These are phyloP conservation scores for Aquilaria yunnanensis DNA, from an alignment of 345 rosid species.

Conservation along the genomic window DNA sequence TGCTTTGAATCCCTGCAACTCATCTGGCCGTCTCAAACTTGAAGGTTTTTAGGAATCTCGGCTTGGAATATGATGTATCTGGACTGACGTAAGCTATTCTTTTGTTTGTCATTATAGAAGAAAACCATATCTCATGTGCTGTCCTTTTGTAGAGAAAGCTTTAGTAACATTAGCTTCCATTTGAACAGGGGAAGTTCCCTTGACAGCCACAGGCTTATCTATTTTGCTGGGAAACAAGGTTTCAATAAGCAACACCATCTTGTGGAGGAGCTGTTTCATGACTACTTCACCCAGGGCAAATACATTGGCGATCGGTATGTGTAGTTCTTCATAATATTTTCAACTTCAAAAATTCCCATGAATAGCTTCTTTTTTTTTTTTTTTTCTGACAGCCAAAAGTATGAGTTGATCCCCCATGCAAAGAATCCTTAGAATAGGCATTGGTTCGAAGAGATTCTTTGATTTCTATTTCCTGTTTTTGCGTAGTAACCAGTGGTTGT, in stretches of 20 bases:
- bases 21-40: conserved; percentile 11
- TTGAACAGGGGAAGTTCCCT: conserved; percentile 60
- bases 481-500: no score
- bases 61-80: conserved; percentile 63
- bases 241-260: conserved; percentile 70
- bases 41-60: conserved; percentile 69
- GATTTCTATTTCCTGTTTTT: no score
- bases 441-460: no score
- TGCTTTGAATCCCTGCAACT: conserved; percentile 4
- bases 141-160: conserved; percentile 1
- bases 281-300: conserved; percentile 87
- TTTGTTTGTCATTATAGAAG: not conserved
- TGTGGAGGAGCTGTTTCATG: conserved; percentile 71
- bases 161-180: conserved; percentile 9
- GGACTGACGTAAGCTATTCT: conserved; percentile 75
- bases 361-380: no score
- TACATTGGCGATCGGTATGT: conserved; percentile 72
- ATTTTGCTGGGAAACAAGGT: conserved; percentile 56
- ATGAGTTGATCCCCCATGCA: no score
- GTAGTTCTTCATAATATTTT: not conserved
- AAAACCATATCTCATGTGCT: not conserved
- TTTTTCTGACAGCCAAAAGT: no score
- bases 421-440: no score
- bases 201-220: conserved; percentile 87
- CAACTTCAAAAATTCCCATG: no score